Percentiles rank a stretch among this genome's conserved stretches.
These are phyloP conservation scores for Chrysoporthe puriensis DNA, from an alignment of 2,329 filamentous ascomycete genomes.

Conservation along the genomic window DNA sequence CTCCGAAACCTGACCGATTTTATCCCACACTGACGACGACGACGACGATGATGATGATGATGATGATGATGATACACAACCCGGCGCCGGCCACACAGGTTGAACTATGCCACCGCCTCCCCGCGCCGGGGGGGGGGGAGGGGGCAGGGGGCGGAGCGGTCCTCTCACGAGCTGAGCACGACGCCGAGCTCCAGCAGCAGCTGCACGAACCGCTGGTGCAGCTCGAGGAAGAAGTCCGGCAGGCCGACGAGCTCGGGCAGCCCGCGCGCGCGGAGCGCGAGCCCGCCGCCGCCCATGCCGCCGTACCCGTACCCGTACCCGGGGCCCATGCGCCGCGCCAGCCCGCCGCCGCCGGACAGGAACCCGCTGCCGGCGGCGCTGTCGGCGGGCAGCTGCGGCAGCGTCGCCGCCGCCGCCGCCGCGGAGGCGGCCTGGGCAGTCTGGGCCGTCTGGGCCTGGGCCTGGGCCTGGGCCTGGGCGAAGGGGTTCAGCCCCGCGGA, in stretches of 20 bases:
- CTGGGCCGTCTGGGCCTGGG: not conserved
- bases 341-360: conserved; percentile 57
- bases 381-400: conserved; percentile 31
- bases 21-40: too few species aligned
- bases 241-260: conserved; percentile 68
- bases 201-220: conserved; percentile 66
- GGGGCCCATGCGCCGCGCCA: conserved; percentile 61
- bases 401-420: conserved; percentile 37
- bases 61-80: too few species aligned
- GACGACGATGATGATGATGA: too few species aligned
- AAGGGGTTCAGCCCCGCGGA: conserved; percentile 34
- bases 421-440: conserved; percentile 43
- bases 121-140: too few species aligned
- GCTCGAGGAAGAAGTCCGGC: conserved; percentile 70
- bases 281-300: conserved; percentile 43
- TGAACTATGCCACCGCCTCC: too few species aligned
- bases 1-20: too few species aligned
- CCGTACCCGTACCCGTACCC: conserved; percentile 54
- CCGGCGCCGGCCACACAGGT: too few species aligned
- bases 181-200: conserved; percentile 63
- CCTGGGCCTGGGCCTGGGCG: too few species aligned
- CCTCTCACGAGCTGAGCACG: conserved; percentile 50
- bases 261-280: conserved; percentile 61
- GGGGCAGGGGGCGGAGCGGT: too few species aligned
- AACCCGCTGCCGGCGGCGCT: conserved; percentile 57